These are phyloP conservation scores for Daldinia caldariorum DNA, from an alignment of 495 filamentous ascomycete genomes.

Conservation along the genomic window DNA sequence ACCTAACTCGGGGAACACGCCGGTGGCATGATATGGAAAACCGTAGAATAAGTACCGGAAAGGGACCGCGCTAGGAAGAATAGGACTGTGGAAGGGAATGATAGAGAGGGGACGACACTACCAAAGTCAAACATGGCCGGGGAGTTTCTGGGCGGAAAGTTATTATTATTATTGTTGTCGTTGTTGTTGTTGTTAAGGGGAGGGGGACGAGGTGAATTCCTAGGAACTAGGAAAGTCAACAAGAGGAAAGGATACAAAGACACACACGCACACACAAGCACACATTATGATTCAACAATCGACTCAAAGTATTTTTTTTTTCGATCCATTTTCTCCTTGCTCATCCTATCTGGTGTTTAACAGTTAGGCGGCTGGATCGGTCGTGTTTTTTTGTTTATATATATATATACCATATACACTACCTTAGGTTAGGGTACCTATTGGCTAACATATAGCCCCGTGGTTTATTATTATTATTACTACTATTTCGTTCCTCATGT, in stretches of 20 bases:
- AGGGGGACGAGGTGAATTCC: background rate
- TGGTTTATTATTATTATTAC: too few relatives aligned
- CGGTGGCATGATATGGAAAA: too few relatives aligned
- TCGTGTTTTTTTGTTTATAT: too few relatives aligned
- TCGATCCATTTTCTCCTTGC: background rate
- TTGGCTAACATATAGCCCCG: too few relatives aligned
- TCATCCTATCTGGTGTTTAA: background rate
- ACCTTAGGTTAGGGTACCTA: too few relatives aligned
- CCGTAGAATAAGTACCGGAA: too few relatives aligned
- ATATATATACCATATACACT: too few relatives aligned
- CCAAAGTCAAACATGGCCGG: slow-evolving; percentile 28
- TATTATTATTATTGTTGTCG: background rate
- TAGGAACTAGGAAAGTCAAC: slow-evolving; percentile 14
- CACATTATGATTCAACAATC: background rate
- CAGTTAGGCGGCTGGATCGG: background rate
- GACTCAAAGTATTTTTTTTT: background rate
- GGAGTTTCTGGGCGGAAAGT: slow-evolving; percentile 21
- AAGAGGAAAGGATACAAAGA: slow-evolving; percentile 8
- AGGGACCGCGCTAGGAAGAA: background rate
- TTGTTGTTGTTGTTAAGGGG: background rate
- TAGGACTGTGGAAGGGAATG: background rate
- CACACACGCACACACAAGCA: background rate
- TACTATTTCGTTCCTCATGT: too few relatives aligned
- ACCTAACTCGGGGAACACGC: too few relatives aligned
- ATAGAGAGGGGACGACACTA: background rate